These are phyloP conservation scores for Atkinsonella texensis DNA, from an alignment of 2,329 filamentous ascomycete species.

Conservation along the genomic window DNA sequence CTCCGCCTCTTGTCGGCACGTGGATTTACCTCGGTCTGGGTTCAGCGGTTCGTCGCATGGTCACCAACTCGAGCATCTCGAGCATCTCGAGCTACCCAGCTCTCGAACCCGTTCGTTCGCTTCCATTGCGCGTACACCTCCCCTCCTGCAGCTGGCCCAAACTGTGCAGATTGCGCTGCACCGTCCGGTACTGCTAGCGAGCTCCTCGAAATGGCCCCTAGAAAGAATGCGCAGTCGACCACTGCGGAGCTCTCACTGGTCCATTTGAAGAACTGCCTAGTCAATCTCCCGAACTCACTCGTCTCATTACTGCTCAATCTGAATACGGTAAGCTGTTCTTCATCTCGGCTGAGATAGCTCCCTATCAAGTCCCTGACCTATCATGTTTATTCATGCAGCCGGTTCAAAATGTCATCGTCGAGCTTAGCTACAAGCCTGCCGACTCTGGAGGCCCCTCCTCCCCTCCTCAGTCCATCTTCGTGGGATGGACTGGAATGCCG, in stretches of 20 bases:
- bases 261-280: slow-evolving; percentile 85
- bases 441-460: slow-evolving; percentile 33
- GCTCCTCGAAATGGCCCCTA: slow-evolving; percentile 29
- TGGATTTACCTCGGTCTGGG: slow-evolving; percentile 19
- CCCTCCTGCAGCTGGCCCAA: background rate
- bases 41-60: slow-evolving; percentile 1
- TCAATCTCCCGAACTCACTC: slow-evolving; percentile 79
- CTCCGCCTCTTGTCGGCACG: slow-evolving; percentile 16
- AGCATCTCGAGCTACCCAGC: background rate
- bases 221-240: slow-evolving; percentile 48
- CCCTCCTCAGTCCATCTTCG: slow-evolving; percentile 60
- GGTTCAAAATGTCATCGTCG: slow-evolving; percentile 91
- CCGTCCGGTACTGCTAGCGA: slow-evolving; percentile 1
- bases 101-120: background rate
- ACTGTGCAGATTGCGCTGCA: background rate
- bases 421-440: slow-evolving; percentile 59
- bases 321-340: slow-evolving; percentile 57
- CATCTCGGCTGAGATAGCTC: slow-evolving; percentile 8
- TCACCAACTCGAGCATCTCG: background rate
- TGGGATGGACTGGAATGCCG: slow-evolving; percentile 97
- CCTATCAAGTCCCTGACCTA: background rate
- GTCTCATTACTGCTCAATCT: slow-evolving; percentile 78
- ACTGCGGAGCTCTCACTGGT: slow-evolving; percentile 75
- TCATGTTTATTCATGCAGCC: slow-evolving; percentile 38
- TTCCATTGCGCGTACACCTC: background rate